phyloP scores from a whole-genome alignment of 192 early-diverging fungal species.

The Kappamyces sp. region DNA sequence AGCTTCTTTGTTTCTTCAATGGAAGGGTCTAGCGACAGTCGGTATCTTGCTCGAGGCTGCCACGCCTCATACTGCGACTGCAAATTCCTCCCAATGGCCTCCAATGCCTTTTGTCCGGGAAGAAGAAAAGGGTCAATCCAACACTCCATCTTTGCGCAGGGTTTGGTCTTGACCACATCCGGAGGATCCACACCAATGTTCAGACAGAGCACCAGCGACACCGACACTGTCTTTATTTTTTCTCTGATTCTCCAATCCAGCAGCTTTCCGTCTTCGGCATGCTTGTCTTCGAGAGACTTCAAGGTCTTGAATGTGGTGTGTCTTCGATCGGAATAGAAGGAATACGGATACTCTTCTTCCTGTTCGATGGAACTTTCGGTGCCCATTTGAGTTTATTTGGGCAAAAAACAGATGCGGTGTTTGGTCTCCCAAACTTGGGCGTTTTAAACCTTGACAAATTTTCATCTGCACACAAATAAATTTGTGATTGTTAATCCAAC shows the following conservation, averaged over 20 bases:
- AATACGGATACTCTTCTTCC: conserved; percentile 10
- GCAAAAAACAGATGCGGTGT: too few relatives aligned
- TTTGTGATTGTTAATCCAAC: too few relatives aligned
- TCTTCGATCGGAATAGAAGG: conserved; percentile 2
- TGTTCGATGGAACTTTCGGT: too few relatives aligned
- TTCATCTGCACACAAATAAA: too few relatives aligned
- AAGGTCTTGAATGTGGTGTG: neutral
- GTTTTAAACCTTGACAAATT: too few relatives aligned
- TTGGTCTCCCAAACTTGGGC: too few relatives aligned
- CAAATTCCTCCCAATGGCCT: conserved; percentile 84
- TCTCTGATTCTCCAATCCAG: conserved; percentile 63
- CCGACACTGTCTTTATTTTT: conserved; percentile 76
- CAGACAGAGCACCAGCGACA: conserved; percentile 82
- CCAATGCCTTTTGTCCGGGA: conserved; percentile 71
- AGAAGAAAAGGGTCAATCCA: conserved; percentile 90
- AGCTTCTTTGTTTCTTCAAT: conserved; percentile 89
- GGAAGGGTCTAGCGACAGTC: conserved; percentile 80
- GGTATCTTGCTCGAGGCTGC: conserved; percentile 76
- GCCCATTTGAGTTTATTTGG: too few relatives aligned
- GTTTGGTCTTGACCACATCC: conserved; percentile 79
- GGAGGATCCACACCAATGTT: conserved; percentile 96
- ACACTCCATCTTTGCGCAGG: conserved; percentile 85
- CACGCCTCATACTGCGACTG: conserved; percentile 88
- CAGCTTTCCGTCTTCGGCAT: neutral
- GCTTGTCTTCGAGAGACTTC: neutral